Conservation (phyloP, 441 rosid genomes). For the Euphorbia schlechtendalii region DNA sequence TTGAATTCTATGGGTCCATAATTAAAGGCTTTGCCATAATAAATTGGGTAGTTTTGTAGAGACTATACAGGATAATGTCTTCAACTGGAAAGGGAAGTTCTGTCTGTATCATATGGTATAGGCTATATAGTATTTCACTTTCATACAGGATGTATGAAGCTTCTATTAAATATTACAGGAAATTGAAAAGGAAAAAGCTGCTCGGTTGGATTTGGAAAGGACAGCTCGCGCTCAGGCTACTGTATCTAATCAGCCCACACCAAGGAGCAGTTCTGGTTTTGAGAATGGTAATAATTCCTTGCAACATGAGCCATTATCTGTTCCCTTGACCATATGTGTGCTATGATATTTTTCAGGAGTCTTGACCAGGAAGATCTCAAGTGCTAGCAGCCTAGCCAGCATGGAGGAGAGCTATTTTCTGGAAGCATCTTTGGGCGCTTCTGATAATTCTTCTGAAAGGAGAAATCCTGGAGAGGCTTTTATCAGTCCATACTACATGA, state of each 20-base stretch:
- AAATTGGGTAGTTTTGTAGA: neutral
- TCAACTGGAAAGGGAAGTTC: neutral
- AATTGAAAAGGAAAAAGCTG: slow-evolving; percentile 78
- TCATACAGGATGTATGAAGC: slow-evolving; percentile 15
- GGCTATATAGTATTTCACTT: neutral
- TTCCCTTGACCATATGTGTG: slow-evolving; percentile 1
- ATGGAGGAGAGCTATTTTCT: slow-evolving; percentile 96
- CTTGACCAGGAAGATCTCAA: slow-evolving; percentile 67
- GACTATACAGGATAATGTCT: neutral
- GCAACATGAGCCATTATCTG: slow-evolving; percentile 13
- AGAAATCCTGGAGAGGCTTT: slow-evolving; percentile 59
- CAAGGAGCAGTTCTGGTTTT: slow-evolving; percentile 55
- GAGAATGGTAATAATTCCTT: too few relatives aligned
- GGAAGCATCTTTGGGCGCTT: slow-evolving; percentile 84
- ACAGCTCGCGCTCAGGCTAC: slow-evolving; percentile 42
- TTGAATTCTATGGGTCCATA: too few relatives aligned
- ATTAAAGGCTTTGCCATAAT: too few relatives aligned
- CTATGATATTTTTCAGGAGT: slow-evolving; percentile 40
- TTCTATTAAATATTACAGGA: slow-evolving; percentile 44
- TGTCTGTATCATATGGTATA: slow-evolving; percentile 4
- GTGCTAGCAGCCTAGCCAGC: slow-evolving; percentile 80
- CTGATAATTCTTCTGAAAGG: slow-evolving; percentile 73
- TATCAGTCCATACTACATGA: slow-evolving; percentile 74
- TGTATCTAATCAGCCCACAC: slow-evolving; percentile 48
- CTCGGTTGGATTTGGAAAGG: slow-evolving; percentile 78